Evolutionary conservation across 371 early-diverging fungal genomes (phyloP).

Genomic region (Apophysomyces ossiformis): DNA sequence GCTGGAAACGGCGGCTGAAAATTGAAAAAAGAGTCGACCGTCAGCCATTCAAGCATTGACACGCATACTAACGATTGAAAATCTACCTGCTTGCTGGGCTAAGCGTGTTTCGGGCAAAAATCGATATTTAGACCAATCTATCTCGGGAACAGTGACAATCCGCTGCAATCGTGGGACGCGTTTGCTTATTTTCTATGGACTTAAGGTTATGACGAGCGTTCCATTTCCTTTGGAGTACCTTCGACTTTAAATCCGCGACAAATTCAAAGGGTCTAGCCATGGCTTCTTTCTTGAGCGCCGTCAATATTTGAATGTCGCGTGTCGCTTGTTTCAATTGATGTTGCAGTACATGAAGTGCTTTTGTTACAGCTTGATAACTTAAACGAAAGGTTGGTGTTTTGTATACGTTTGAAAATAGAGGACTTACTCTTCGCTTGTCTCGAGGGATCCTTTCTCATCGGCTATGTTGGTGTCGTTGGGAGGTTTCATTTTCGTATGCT

Average conservation of each 20-base stretch:
- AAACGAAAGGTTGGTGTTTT: not conserved
- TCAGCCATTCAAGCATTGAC: not conserved
- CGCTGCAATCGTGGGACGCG: slow-evolving; percentile 46
- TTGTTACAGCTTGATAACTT: slow-evolving; percentile 41
- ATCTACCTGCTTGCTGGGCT: slow-evolving; percentile 36
- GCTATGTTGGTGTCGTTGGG: not conserved
- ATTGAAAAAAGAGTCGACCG: not conserved
- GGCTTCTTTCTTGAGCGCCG: slow-evolving; percentile 51
- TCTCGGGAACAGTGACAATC: slow-evolving; percentile 39
- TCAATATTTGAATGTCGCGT: slow-evolving; percentile 45
- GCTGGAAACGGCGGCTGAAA: slow-evolving; percentile 17
- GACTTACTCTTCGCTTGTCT: slow-evolving; percentile 4
- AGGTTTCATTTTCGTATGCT: not conserved
- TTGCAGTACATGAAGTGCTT: slow-evolving; percentile 40
- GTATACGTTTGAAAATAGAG: not conserved
- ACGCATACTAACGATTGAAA: not conserved
- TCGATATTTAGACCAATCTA: slow-evolving; percentile 51
- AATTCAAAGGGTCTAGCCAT: slow-evolving; percentile 56
- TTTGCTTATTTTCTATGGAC: slow-evolving; percentile 23
- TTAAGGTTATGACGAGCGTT: not conserved
- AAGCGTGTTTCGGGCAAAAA: slow-evolving; percentile 45
- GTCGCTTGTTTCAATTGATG: slow-evolving; percentile 53
- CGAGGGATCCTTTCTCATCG: not conserved
- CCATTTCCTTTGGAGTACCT: slow-evolving; percentile 27
- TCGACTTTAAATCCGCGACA: slow-evolving; percentile 45